A percentile compares a stretch with the other conserved stretches of the same genome.
Evolutionary conservation across 2,329 filamentous ascomycete genomes (phyloP).

Genomic region (Colletotrichum destructivum): DNA sequence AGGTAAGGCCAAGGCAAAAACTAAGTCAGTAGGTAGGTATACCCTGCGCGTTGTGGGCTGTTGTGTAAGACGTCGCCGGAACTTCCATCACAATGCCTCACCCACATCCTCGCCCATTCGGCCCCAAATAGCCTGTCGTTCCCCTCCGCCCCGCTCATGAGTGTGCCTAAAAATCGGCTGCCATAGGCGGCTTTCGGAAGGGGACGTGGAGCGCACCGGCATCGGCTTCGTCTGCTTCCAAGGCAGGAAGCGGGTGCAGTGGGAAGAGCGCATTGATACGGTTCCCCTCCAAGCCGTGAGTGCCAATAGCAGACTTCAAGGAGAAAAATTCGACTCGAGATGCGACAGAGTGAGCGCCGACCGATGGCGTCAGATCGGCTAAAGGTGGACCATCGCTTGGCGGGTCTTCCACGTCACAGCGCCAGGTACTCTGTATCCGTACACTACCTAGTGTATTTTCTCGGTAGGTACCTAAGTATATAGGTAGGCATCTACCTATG

Average conservation of each 20-base stretch:
- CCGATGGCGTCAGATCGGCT: slow-evolving; percentile 41
- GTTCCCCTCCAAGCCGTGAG: neutral
- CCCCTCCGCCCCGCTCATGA: neutral
- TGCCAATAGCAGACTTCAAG: neutral
- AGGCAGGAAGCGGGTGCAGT: slow-evolving; percentile 18
- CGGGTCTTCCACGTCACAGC: slow-evolving; percentile 19
- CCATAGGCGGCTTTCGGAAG: neutral
- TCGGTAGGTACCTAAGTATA: no score
- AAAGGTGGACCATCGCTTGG: slow-evolving; percentile 37
- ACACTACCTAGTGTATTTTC: neutral
- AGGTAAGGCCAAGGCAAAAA: neutral
- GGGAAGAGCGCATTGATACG: neutral
- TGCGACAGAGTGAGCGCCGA: neutral
- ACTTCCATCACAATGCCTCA: neutral
- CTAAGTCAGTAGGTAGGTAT: neutral
- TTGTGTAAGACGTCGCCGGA: neutral
- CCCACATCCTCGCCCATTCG: neutral
- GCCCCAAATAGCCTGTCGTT: neutral
- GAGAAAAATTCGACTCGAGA: neutral
- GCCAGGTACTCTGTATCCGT: neutral
- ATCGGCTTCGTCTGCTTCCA: slow-evolving; percentile 16
- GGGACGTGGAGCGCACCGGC: slow-evolving; percentile 15
- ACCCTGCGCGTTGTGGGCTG: neutral
- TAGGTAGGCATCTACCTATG: neutral
- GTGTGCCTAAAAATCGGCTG: neutral